Conservation (phyloP, 2,329 filamentous ascomycete genomes). For the Nemania sp. region DNA sequence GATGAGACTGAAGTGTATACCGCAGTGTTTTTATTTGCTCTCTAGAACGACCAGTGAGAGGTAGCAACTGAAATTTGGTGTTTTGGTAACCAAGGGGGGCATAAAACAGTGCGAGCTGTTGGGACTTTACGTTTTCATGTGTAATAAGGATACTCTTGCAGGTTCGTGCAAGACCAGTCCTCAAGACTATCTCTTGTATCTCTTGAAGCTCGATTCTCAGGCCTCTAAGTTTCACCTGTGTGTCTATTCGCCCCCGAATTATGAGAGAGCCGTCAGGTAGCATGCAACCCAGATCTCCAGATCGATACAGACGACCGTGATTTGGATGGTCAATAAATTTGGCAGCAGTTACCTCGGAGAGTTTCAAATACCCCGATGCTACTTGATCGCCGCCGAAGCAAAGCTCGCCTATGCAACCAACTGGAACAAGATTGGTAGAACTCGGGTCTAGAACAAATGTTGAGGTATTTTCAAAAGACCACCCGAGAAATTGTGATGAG, state of each 20-base stretch:
- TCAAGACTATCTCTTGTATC: conserved; percentile 73
- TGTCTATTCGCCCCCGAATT: conserved; percentile 79
- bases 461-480: conserved; percentile 80
- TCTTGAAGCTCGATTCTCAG: conserved; percentile 84
- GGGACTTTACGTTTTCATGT: conserved; percentile 52
- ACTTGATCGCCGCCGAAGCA: conserved; percentile 91
- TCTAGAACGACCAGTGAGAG: conserved; percentile 50
- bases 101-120: conserved; percentile 77
- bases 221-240: conserved; percentile 84
- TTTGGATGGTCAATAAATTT: conserved; percentile 77
- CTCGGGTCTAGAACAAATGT: conserved; percentile 69
- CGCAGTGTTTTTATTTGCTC: conserved; percentile 62
- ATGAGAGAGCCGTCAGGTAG: conserved; percentile 80
- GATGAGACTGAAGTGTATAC: conserved; percentile 61
- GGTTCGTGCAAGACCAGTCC: conserved; percentile 64
- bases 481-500: conserved; percentile 80
- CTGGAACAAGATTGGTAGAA: conserved; percentile 67
- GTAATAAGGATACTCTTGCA: conserved; percentile 72
- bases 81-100: conserved; percentile 57
- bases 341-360: conserved; percentile 68
- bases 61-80: conserved; percentile 53
- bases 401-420: conserved; percentile 82
- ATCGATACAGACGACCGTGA: conserved; percentile 82
- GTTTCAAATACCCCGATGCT: conserved; percentile 75
- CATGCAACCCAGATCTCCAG: conserved; percentile 84